Base-by-base conservation (phyloP, 768 basidiomycete genomes). In the Udeniomyces megalosporus region DNA sequence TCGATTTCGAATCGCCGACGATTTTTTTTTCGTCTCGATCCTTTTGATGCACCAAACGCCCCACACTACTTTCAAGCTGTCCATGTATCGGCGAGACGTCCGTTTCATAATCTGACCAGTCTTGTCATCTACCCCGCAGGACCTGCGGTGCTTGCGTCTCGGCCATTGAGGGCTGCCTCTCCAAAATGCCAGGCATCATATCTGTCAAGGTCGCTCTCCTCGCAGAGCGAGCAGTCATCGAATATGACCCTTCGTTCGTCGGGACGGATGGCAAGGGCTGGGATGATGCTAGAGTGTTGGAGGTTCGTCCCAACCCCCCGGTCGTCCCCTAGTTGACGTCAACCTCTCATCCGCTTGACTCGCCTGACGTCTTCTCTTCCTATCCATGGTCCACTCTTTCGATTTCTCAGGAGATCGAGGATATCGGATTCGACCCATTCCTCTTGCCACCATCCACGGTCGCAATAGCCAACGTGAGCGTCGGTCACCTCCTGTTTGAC, bases 191-290 rank as follows among this genome's bases (percentile, higher is more conserved):
- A n/a, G 95, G 95, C n/a, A 91, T 99, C 55, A 75, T 82, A 65
- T 86, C 84, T 12, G 75, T 95, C 65, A 89, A 90, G 71, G 91
- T 99, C n/a, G 92, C 92, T 26, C 79, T 99, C n/a, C 80, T 99
- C 28, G 89, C 95, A 14, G 93, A 99, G 73, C 83, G 93, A 15
- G 93, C 84, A 3, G 80, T 88, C 50, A 76, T 99, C 66, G 90
- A 93, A 71, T 99, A 85, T 69, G 90, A 97, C 68, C 82, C 87
- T 1, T 70, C 75, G 0, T 70, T 76, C 52, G 68, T 34, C 53
- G 70, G 55, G 44, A 38, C 24, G 53, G 66, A 61, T 66, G 72
- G 34, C 17, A 62, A 59, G 26, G 63, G 44, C n/a, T 99, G 95
- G 95, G 80, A 78, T 35, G 74, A 81, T 10, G 86, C 83, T 51